These are phyloP conservation scores for Dioszegia hungarica DNA, from an alignment of 768 basidiomycete species.

Conservation along the genomic window DNA sequence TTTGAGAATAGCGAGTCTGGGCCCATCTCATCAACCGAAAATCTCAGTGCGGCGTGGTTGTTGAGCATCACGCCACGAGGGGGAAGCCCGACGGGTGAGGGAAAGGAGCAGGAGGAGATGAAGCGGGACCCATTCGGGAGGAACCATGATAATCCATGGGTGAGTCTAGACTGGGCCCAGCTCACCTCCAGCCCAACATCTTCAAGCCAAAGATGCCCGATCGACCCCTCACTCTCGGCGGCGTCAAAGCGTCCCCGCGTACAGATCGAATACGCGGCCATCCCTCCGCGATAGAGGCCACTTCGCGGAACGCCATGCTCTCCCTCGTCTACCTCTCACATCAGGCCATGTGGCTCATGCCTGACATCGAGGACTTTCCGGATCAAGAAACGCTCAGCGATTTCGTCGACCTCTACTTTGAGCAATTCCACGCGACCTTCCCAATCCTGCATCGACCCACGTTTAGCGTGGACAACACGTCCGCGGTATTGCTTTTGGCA, in stretches of 20 bases:
- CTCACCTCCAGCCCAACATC: slow-evolving; percentile 22
- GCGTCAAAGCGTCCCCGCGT: slow-evolving; percentile 33
- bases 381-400: slow-evolving; percentile 35
- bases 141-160: slow-evolving; percentile 37
- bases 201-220: slow-evolving; percentile 41
- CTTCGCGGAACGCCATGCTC: slow-evolving; percentile 38
- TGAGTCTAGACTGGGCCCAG: slow-evolving; percentile 1
- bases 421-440: slow-evolving; percentile 37
- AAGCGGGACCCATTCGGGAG: slow-evolving; percentile 31
- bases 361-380: slow-evolving; percentile 40
- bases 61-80: slow-evolving; percentile 25
- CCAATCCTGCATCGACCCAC: slow-evolving; percentile 35
- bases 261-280: slow-evolving; percentile 1
- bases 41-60: slow-evolving; percentile 36
- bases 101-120: slow-evolving; percentile 1
- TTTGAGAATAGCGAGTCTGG: slow-evolving; percentile 24
- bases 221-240: slow-evolving; percentile 31
- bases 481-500: slow-evolving; percentile 27
- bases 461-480: slow-evolving; percentile 20
- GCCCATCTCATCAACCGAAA: slow-evolving; percentile 31
- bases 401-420: slow-evolving; percentile 41
- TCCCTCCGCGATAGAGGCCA: slow-evolving; percentile 10
- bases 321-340: slow-evolving; percentile 40
- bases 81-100: slow-evolving; percentile 26
- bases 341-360: slow-evolving; percentile 33